These are phyloP conservation scores for Globisporangium spinosum DNA, from an alignment of 352 stramenopile genomes.

Conservation along the genomic window DNA sequence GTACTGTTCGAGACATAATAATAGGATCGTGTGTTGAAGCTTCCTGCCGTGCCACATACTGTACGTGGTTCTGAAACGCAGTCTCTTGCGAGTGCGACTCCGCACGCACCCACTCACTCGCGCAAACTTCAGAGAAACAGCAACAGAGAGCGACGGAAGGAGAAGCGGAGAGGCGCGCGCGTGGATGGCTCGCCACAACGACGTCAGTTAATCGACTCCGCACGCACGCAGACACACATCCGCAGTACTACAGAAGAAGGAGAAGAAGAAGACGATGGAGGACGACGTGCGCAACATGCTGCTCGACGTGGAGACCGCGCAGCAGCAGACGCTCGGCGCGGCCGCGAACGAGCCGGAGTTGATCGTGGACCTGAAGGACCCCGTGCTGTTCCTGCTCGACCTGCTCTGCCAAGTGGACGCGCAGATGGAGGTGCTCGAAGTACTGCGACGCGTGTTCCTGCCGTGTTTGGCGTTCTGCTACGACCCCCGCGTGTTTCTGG, in stretches of 20 bases:
- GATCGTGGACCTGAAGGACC: slow-evolving; percentile 35
- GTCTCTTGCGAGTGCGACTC: not conserved
- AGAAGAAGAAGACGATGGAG: not conserved
- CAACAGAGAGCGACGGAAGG: not conserved
- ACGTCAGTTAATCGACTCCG: not conserved
- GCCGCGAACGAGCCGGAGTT: slow-evolving; percentile 23
- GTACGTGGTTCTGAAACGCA: not conserved
- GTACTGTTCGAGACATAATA: not conserved
- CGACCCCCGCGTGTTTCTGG: slow-evolving; percentile 34
- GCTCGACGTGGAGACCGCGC: slow-evolving; percentile 32
- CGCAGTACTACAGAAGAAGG: too few relatives aligned
- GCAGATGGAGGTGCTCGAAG: slow-evolving; percentile 33
- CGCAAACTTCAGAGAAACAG: slow-evolving; percentile 3
- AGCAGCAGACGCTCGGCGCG: slow-evolving; percentile 32
- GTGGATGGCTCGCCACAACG: not conserved
- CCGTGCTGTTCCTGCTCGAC: slow-evolving; percentile 46
- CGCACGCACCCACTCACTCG: not conserved
- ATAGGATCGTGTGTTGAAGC: not conserved
- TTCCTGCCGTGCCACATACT: not conserved
- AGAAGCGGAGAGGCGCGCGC: not conserved
- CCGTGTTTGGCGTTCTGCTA: slow-evolving; percentile 35
- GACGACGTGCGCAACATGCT: slow-evolving; percentile 34
- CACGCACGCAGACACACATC: not conserved
- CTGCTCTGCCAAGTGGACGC: slow-evolving; percentile 36
- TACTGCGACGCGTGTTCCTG: slow-evolving; percentile 38